Base-by-base conservation (phyloP, 208 protist genomes). In the Crithidia bombi region DNA sequence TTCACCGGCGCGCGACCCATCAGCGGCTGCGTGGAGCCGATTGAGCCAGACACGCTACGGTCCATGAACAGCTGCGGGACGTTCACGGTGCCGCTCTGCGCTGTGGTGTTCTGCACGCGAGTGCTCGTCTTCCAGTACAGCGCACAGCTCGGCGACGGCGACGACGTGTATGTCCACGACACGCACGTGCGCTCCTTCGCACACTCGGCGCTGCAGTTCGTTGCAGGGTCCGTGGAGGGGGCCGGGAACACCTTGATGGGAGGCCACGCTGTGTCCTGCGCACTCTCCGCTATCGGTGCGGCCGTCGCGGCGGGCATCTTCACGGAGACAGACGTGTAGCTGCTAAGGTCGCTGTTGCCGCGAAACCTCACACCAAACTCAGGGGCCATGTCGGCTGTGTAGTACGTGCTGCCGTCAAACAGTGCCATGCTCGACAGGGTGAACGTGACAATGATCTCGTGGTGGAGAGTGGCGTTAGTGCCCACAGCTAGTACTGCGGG, bases 361-460 rank as follows among this genome's bases (percentile, higher is more conserved):
- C 78, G 73, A 32, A 82, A 69, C 39, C 68, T 54, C 19, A 86
- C 46, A 15, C 81, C 75, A 30, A 82, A 57, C 73, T 86, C 81
- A 0, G 81, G 76, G 21, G 71, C 80, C 3, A 25, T 62, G 23
- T 30, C 67, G 0, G 33, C 67, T 4, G 67, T 68, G 65, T 80
- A 82, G 51, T 44, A 56, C 12, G 28, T 46, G 38, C 58, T 57
- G 32, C 54, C 57, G 33, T 66, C n/a, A 39, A 85, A 85, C 17
- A 52, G 51, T 9, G 17, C 33, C 30, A 52, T 44, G 71, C 67
- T 63, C 38, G 64, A 69, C 26, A 79, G 28, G 33, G 47, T 74
- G 66, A 86, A 86, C 52, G 43, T 69, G 51, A 62, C 81, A 39
- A 83, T 41, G 35, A 86, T 83, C 57, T 86, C 78, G 36, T 81